Percentiles rank a stretch among this genome's conserved stretches.
Conservation (phyloP, 2,329 filamentous ascomycete genomes). For the Cytospora paraplurivora region DNA sequence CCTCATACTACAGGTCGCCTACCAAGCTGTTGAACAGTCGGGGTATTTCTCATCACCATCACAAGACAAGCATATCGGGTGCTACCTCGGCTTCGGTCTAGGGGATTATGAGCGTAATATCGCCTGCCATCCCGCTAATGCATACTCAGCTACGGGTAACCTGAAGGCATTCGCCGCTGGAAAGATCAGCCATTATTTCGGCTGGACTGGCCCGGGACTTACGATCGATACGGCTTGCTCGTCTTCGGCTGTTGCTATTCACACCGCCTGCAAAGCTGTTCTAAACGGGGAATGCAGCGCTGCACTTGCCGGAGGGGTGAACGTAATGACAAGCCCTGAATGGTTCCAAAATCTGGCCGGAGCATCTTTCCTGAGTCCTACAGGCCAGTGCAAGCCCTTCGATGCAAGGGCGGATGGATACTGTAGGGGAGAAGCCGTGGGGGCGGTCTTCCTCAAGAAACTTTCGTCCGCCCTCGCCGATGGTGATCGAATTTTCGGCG, state of each 20-base stretch:
- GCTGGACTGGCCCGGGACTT: conserved; percentile 40
- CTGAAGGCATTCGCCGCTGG: conserved; percentile 39
- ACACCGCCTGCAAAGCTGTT: conserved; percentile 39
- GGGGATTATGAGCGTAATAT: conserved; percentile 47
- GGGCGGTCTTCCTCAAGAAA: conserved; percentile 49
- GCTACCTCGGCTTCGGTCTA: conserved; percentile 41
- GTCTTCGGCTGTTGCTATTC: conserved; percentile 39
- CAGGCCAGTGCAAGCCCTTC: conserved; percentile 39
- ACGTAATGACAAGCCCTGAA: conserved; percentile 34
- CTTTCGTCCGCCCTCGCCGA: conserved; percentile 48
- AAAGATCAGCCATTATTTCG: conserved; percentile 40
- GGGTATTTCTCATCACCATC: conserved; percentile 33
- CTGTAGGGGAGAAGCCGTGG: conserved; percentile 52
- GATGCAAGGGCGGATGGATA: conserved; percentile 47
- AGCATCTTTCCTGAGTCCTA: conserved; percentile 38
- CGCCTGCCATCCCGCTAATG: conserved; percentile 39
- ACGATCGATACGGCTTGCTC: conserved; percentile 44
- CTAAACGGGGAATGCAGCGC: conserved; percentile 33
- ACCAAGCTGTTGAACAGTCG: conserved; percentile 41
- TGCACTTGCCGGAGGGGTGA: conserved; percentile 36
- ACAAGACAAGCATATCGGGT: conserved; percentile 41
- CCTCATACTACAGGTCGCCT: conserved; percentile 42
- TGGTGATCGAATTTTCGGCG: conserved; percentile 46
- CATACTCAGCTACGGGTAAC: conserved; percentile 42
- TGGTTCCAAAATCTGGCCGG: conserved; percentile 32